phyloP scores from a whole-genome alignment of 2,329 filamentous ascomycete species.

The Cordyceps cateniannulata region DNA sequence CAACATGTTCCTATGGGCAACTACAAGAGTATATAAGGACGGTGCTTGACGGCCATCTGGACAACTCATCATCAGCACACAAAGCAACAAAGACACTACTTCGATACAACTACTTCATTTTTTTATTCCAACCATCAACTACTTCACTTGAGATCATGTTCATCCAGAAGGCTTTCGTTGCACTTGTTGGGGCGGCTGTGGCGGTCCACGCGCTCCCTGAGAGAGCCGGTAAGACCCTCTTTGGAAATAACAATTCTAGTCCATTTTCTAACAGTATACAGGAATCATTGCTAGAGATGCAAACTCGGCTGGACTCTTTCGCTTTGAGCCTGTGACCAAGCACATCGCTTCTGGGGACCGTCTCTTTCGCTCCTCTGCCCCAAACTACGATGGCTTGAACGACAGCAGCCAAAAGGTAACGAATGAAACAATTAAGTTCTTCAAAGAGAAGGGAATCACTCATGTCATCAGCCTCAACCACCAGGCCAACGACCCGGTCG shows the following conservation, averaged over 20 bases:
- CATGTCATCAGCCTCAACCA: neutral
- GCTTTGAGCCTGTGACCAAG: neutral
- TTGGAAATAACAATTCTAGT: neutral
- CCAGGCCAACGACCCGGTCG: neutral
- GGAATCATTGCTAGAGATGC: neutral
- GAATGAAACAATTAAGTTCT: neutral
- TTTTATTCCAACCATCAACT: too few relatives aligned
- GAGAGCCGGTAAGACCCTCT: neutral
- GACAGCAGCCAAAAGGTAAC: neutral
- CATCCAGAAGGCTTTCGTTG: neutral
- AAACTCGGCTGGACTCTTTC: neutral
- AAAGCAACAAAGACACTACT: too few relatives aligned
- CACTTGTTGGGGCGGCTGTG: neutral
- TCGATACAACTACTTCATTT: too few relatives aligned
- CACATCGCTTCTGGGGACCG: neutral
- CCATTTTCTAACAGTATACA: neutral
- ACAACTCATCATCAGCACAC: too few relatives aligned
- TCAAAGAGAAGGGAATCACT: neutral
- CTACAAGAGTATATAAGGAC: too few relatives aligned
- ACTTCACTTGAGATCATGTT: neutral
- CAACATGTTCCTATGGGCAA: too few relatives aligned
- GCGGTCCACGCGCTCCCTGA: neutral
- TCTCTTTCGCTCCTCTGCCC: neutral
- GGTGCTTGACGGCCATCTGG: too few relatives aligned
- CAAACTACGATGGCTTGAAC: neutral